These are phyloP conservation scores for Thelephora ganbajun DNA, from an alignment of 768 basidiomycete species.

Conservation along the genomic window DNA sequence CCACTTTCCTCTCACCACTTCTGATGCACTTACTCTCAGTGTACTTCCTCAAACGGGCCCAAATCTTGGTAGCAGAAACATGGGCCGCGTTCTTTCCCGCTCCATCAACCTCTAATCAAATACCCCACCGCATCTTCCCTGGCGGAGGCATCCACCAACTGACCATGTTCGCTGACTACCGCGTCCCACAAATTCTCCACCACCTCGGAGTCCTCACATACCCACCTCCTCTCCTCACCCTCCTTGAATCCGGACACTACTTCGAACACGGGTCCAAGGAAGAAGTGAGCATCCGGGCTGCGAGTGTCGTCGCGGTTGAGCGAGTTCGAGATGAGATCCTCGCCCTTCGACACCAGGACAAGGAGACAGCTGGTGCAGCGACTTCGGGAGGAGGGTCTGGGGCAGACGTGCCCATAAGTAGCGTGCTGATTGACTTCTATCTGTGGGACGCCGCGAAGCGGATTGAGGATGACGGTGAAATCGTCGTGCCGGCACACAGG, in stretches of 20 bases:
- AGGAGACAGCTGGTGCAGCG: neutral
- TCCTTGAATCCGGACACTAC: slow-evolving; percentile 28
- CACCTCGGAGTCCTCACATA: slow-evolving; percentile 68
- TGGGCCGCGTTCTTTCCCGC: slow-evolving; percentile 84
- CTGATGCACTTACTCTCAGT: slow-evolving; percentile 27
- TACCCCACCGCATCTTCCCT: slow-evolving; percentile 62
- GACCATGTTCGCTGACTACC: slow-evolving; percentile 92
- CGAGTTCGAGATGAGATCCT: slow-evolving; percentile 48
- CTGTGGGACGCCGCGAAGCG: slow-evolving; percentile 80
- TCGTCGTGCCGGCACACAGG: slow-evolving; percentile 56
- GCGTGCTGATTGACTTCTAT: slow-evolving; percentile 83
- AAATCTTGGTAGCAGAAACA: slow-evolving; percentile 81
- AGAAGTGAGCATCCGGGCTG: slow-evolving; percentile 69
- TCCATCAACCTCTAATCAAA: slow-evolving; percentile 13
- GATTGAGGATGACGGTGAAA: slow-evolving; percentile 48
- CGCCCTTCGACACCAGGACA: slow-evolving; percentile 9
- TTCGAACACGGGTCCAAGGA: slow-evolving; percentile 46
- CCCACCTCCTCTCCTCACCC: slow-evolving; percentile 40
- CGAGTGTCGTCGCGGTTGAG: slow-evolving; percentile 73
- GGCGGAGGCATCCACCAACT: slow-evolving; percentile 55
- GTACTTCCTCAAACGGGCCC: slow-evolving; percentile 80
- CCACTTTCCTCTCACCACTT: neutral
- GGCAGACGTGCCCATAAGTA: slow-evolving; percentile 31
- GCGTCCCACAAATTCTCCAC: slow-evolving; percentile 83
- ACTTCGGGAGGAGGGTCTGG: slow-evolving; percentile 6